Conservation (phyloP, 2,329 filamentous ascomycete genomes). For the Paracoccidioides brasiliensis region DNA sequence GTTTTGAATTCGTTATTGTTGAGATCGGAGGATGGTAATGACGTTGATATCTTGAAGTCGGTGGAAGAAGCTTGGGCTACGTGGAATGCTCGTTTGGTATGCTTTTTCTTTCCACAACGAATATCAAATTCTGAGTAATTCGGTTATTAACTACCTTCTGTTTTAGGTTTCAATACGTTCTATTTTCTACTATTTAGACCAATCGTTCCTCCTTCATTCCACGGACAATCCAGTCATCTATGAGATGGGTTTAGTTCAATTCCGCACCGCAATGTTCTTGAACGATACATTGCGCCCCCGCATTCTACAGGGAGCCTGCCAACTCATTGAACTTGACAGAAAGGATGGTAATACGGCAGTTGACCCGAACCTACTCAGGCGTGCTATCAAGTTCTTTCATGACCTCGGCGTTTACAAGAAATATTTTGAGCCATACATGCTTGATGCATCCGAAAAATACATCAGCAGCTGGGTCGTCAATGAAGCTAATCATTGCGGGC, state of each 20-base stretch:
- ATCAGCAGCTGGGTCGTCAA: slow-evolving; percentile 57
- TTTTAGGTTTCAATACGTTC: slow-evolving; percentile 61
- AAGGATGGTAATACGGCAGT: slow-evolving; percentile 39
- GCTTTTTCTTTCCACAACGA: slow-evolving; percentile 14
- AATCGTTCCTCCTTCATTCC: slow-evolving; percentile 69
- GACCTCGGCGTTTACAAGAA: slow-evolving; percentile 69
- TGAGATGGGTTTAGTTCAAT: slow-evolving; percentile 65
- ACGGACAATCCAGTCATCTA: slow-evolving; percentile 59
- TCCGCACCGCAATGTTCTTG: slow-evolving; percentile 50
- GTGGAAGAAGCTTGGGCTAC: slow-evolving; percentile 54
- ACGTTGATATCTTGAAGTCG: slow-evolving; percentile 50
- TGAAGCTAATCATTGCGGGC: slow-evolving; percentile 45
- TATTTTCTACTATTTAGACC: slow-evolving; percentile 88
- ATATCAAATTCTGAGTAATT: neutral
- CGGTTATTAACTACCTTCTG: slow-evolving; percentile 4
- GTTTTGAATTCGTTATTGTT: slow-evolving; percentile 49
- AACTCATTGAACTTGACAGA: slow-evolving; percentile 62
- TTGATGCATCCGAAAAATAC: slow-evolving; percentile 54
- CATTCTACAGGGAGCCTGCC: slow-evolving; percentile 58
- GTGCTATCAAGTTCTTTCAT: slow-evolving; percentile 70
- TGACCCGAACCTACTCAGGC: slow-evolving; percentile 53
- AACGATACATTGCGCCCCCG: slow-evolving; percentile 39
- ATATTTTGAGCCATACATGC: slow-evolving; percentile 64
- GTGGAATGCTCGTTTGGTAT: slow-evolving; percentile 67
- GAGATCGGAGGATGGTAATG: slow-evolving; percentile 40